phyloP scores from a whole-genome alignment of 257 asterid genomes.

The Gynochthodes officinalis region DNA sequence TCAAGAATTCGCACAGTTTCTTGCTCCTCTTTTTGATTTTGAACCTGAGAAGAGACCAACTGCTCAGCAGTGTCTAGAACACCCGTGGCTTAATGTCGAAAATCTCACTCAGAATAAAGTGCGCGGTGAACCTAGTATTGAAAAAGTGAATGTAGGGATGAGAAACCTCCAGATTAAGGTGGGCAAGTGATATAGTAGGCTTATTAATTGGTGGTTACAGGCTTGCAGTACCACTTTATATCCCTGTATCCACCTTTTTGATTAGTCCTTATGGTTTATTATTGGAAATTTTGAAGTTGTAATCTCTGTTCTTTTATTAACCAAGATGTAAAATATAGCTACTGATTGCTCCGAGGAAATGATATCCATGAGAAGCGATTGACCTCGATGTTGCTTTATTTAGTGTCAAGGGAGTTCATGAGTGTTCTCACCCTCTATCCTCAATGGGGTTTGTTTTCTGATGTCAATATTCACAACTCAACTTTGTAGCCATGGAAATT shows the following conservation, averaged over 20 bases:
- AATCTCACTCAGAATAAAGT: constrained; percentile 32
- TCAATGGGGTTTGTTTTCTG: constrained; percentile 8
- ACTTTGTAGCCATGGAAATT: constrained; percentile 8
- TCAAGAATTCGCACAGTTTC: constrained; percentile 62
- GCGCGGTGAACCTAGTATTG: constrained; percentile 44
- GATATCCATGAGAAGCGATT: constrained; percentile 29
- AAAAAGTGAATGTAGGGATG: constrained; percentile 50
- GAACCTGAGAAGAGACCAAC: constrained; percentile 94
- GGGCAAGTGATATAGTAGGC: constrained; percentile 42
- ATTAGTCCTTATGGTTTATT: constrained; percentile 35
- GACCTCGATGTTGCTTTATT: constrained; percentile 21
- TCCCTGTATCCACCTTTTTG: constrained; percentile 33
- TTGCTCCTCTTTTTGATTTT: constrained; percentile 73
- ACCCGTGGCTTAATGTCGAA: constrained; percentile 67
- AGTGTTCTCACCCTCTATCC: constrained; percentile 8
- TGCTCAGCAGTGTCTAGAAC: constrained; percentile 80
- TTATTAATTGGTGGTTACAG: constrained; percentile 12
- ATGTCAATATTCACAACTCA: constrained; percentile 11
- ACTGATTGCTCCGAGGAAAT: constrained; percentile 32
- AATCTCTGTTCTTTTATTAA: constrained; percentile 35
- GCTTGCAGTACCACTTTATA: constrained; percentile 6
- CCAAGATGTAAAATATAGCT: constrained; percentile 38
- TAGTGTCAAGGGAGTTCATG: constrained; percentile 10
- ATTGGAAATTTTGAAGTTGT: constrained; percentile 24
- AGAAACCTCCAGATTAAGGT: constrained; percentile 55